Conservation (phyloP, 768 basidiomycete species). For the Kwoniella pini region DNA sequence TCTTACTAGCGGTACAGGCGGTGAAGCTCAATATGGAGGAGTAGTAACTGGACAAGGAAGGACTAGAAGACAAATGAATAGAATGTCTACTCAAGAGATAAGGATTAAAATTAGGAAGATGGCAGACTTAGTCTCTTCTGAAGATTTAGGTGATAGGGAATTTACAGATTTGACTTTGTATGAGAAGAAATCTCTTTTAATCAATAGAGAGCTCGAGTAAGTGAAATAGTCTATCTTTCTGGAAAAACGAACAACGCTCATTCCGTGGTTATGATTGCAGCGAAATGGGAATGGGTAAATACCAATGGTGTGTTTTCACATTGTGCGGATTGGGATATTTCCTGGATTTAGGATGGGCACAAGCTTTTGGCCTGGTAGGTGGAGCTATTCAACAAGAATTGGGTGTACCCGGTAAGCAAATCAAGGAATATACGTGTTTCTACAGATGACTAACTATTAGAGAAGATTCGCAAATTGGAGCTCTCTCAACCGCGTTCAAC, state of each 20-base stretch:
- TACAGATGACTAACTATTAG: too few species aligned
- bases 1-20: not conserved
- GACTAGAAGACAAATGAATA: constrained; percentile 1
- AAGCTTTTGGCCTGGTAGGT: constrained; percentile 51
- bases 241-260: too few species aligned
- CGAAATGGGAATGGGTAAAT: constrained; percentile 49
- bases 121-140: constrained; percentile 8
- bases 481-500: constrained; percentile 50
- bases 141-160: constrained; percentile 14
- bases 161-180: constrained; percentile 39
- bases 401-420: constrained; percentile 29
- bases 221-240: too few species aligned
- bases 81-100: constrained; percentile 15
- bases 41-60: not conserved
- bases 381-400: constrained; percentile 45
- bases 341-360: constrained; percentile 55
- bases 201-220: constrained; percentile 51
- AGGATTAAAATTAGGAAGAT: constrained; percentile 11
- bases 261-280: too few species aligned
- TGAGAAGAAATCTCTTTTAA: constrained; percentile 49
- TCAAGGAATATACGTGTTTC: not conserved
- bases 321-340: constrained; percentile 56
- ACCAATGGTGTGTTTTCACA: constrained; percentile 53
- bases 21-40: too few species aligned
- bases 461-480: constrained; percentile 26